phyloP scores from a whole-genome alignment of 1,284 basidiomycete species.

The Irpex sp. region DNA sequence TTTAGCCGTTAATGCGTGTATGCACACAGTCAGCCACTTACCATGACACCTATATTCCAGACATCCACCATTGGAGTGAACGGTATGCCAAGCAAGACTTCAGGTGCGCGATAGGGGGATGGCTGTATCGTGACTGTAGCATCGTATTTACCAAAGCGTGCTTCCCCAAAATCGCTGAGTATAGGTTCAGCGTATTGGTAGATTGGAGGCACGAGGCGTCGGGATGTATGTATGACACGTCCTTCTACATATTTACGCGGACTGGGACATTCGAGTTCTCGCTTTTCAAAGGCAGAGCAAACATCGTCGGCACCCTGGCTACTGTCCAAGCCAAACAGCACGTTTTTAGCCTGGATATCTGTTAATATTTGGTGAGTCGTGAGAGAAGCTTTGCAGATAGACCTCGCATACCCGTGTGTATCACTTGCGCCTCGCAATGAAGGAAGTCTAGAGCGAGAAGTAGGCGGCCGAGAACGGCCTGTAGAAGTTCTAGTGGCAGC shows the following conservation, averaged over 20 bases:
- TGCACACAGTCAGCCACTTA: constrained; percentile 2
- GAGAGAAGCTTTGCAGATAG: too few species aligned
- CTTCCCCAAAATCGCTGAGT: constrained; percentile 16
- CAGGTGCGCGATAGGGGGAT: constrained; percentile 18
- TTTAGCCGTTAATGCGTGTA: too few species aligned
- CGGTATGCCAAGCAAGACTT: constrained; percentile 12
- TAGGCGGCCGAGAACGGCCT: constrained; percentile 9
- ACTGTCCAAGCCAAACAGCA: constrained; percentile 10
- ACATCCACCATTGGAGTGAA: constrained; percentile 23
- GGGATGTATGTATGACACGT: constrained; percentile 11
- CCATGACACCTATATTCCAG: constrained; percentile 23
- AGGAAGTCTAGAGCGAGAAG: constrained; percentile 18
- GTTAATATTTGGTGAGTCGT: background rate
- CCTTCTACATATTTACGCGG: constrained; percentile 11
- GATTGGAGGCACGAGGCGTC: constrained; percentile 3
- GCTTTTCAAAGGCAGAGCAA: constrained; percentile 8
- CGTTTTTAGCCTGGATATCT: background rate
- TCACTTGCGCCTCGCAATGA: constrained; percentile 18
- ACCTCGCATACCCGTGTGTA: constrained; percentile 14
- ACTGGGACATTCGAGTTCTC: constrained; percentile 7
- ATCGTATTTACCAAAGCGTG: constrained; percentile 13
- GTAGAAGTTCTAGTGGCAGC: background rate
- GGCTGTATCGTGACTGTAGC: constrained; percentile 17
- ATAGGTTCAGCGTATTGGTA: constrained; percentile 11
- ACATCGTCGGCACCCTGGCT: constrained; percentile 5